Base-by-base conservation (phyloP, 1,284 basidiomycete genomes). In the Rhodotorula sp. region DNA sequence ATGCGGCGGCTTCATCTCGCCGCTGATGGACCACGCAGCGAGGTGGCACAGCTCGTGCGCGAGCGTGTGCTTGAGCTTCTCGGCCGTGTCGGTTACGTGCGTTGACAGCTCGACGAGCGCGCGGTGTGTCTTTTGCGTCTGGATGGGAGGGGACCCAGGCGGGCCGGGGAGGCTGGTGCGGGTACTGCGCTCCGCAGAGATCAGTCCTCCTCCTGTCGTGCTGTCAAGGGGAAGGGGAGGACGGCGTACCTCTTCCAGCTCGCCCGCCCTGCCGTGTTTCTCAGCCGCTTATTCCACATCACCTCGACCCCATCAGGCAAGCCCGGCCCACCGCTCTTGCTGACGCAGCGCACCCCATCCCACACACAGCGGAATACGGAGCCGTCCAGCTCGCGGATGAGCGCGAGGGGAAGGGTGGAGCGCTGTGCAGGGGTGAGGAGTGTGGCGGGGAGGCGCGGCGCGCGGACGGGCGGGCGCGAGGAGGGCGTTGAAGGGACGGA, bases 31-130 rank as follows among this genome's bases (percentile, higher is more conserved):
- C 91, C 92, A 94, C 67, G 87, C 88, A 10, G 91, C 91, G 39
- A 94, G 82, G 81, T 93, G 92, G 74, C 91, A 94, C 88, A 94
- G 91, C 81, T 94, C 92, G 77, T 94, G 91, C 39, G 90, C 87
- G 5, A 94, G 82, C 0, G 92, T 94, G 79, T 90, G 88, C 32
- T 87, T 83, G 53, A 94, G 88, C 36, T 90, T 87, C 67, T 90
- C 89, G 73, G 89, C 86, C 63, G 84, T 86, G 77, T 91, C 90
- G 64, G 92, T 81, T 48, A 94, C 88, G 80, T 93, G 93, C 63
- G 85, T 85, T 10, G 90, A 88, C 22, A 94, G 83, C 77, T 93
- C 88, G 66, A 94, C 91, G 25, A 32, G 59, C 36, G 60, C 59
- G 50, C 36, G 36, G 46, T 74, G 73, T 86, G 39, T 88, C n/a